A percentile compares a stretch with the other conserved stretches of the same genome.
phyloP scores from a whole-genome alignment of 164 flowering plant genomes.

The Magnolia changhungtana region DNA sequence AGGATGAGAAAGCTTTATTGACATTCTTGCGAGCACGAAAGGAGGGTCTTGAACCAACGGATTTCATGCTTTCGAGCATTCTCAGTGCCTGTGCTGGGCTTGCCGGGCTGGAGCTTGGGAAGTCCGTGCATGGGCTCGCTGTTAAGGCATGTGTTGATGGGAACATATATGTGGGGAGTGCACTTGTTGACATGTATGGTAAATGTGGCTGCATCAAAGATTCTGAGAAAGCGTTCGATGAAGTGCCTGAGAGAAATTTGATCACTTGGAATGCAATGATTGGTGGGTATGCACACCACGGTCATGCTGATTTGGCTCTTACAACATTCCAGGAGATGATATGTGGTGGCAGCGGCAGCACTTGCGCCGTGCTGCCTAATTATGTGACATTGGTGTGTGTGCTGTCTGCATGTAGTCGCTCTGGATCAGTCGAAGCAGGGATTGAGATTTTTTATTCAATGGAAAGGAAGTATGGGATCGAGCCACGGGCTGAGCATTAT shows the following conservation, averaged over 20 bases:
- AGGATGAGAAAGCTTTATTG: constrained; percentile 64
- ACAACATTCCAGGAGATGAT: constrained; percentile 56
- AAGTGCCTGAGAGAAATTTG: constrained; percentile 56
- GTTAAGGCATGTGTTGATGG: constrained; percentile 65
- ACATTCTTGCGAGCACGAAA: constrained; percentile 41
- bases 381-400: constrained; percentile 69
- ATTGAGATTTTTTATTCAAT: constrained; percentile 62
- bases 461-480: constrained; percentile 50
- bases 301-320: constrained; percentile 60
- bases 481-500: constrained; percentile 78
- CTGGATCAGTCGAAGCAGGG: constrained; percentile 64
- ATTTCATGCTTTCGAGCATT: constrained; percentile 75
- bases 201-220: constrained; percentile 79
- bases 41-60: constrained; percentile 49
- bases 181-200: constrained; percentile 95
- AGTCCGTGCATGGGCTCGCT: constrained; percentile 64
- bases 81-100: constrained; percentile 78
- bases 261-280: constrained; percentile 78
- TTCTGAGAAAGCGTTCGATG: constrained; percentile 50
- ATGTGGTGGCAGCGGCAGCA: constrained; percentile 7
- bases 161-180: constrained; percentile 74
- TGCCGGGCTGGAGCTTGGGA: constrained; percentile 62
- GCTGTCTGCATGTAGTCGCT: constrained; percentile 75
- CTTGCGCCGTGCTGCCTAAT: constrained; percentile 37
- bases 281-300: constrained; percentile 79